These are phyloP conservation scores for Corniculantispora saksenae DNA, from an alignment of 2,329 filamentous ascomycete genomes.

Conservation along the genomic window DNA sequence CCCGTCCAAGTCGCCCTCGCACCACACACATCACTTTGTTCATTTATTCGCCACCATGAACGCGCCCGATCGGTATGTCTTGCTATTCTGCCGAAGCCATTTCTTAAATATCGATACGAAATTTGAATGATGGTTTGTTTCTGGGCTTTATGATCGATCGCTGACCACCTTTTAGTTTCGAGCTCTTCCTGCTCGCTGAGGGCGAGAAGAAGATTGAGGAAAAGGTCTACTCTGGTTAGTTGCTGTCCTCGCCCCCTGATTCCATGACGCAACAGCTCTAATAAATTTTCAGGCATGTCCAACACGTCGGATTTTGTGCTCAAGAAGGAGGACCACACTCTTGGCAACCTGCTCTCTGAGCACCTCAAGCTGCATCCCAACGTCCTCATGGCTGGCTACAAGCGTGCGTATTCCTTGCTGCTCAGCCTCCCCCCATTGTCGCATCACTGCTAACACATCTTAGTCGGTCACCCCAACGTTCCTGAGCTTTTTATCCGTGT, in stretches of 20 bases:
- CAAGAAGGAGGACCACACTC: constrained; percentile 95
- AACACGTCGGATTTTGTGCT: constrained; percentile 95
- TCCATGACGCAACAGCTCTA: neutral
- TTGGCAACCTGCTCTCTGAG: constrained; percentile 85
- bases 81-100: neutral
- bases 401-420: constrained; percentile 54
- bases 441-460: constrained; percentile 24
- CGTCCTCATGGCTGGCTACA: constrained; percentile 90
- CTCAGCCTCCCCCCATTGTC: neutral
- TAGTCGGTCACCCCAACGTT: constrained; percentile 61
- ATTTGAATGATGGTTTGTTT: neutral
- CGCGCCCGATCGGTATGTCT: constrained; percentile 56
- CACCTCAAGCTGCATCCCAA: constrained; percentile 83
- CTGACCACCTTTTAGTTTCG: constrained; percentile 64
- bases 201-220: constrained; percentile 94
- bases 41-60: constrained; percentile 43
- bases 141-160: neutral
- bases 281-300: constrained; percentile 63
- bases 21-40: neutral
- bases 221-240: constrained; percentile 83
- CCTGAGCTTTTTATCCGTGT: constrained; percentile 71
- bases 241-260: neutral
- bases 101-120: neutral
- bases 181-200: constrained; percentile 83
- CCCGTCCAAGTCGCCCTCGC: neutral